Conservation (phyloP, 2,329 filamentous ascomycete genomes). For the Botrytis aclada region DNA sequence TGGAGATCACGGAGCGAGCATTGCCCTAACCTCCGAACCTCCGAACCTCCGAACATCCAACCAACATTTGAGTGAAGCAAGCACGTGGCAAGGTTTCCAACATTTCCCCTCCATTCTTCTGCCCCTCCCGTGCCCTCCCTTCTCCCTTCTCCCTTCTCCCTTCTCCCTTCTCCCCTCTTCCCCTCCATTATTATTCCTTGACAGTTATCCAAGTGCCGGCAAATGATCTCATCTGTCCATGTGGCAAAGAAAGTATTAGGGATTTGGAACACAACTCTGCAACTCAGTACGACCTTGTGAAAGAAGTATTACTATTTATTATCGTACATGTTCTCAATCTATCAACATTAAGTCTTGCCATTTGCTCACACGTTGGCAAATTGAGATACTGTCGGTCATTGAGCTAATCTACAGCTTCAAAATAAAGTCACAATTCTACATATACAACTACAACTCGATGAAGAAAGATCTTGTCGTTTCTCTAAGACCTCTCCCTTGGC, state of each 20-base stretch:
- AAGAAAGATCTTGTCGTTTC: not conserved
- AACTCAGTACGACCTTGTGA: not conserved
- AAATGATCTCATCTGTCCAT: not conserved
- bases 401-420: not conserved
- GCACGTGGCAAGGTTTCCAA: no score
- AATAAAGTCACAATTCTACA: not conserved
- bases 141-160: not conserved
- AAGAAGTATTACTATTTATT: not conserved
- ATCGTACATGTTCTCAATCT: not conserved
- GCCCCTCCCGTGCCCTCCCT: no score
- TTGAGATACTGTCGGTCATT: not conserved
- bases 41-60: not conserved
- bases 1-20: accelerated
- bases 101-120: not conserved
- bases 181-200: not conserved
- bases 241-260: not conserved
- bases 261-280: not conserved
- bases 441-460: not conserved
- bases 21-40: not conserved
- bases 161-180: not conserved
- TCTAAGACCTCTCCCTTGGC: not conserved
- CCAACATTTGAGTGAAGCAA: not conserved
- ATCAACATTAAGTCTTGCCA: not conserved
- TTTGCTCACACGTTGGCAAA: not conserved
- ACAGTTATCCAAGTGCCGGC: not conserved